Conservation (phyloP, 176 grass and related monocot species). For the Chloris gayana region DNA sequence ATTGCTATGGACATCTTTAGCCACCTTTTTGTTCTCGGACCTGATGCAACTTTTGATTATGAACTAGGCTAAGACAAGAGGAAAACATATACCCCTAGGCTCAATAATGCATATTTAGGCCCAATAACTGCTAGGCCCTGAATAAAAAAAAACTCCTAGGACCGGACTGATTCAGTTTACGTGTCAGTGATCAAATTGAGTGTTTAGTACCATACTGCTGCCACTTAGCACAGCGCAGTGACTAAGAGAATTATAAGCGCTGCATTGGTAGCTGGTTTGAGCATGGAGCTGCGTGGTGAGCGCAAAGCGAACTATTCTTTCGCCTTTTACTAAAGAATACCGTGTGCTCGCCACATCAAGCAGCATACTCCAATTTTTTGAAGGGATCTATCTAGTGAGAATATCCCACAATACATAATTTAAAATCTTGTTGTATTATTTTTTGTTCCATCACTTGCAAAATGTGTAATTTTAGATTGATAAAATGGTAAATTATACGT, state of each 20-base stretch:
- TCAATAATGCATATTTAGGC: no score
- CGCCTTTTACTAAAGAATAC: conserved; percentile 83
- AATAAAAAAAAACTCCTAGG: no score
- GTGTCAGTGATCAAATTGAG: not conserved
- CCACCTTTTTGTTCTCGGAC: no score
- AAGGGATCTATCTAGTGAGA: not conserved
- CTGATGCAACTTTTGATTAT: no score
- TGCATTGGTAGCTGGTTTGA: not conserved
- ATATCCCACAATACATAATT: not conserved
- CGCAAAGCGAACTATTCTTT: conserved; percentile 67
- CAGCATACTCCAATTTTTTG: conserved; percentile 38
- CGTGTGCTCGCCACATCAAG: conserved; percentile 42
- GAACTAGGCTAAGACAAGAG: not conserved
- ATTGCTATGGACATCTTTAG: not conserved
- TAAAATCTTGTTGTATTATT: not conserved
- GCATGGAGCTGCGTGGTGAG: conserved; percentile 31
- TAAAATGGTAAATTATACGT: no score
- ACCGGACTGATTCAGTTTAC: not conserved
- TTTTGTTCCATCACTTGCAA: no score
- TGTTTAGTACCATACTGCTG: not conserved
- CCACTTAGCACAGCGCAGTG: not conserved
- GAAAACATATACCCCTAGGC: not conserved
- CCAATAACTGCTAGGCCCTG: no score
- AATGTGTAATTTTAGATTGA: no score
- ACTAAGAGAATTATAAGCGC: not conserved